Percentiles rank a stretch among this genome's conserved stretches.
These are phyloP conservation scores for Neurospora sp. DNA, from an alignment of 495 filamentous ascomycete genomes.

Conservation along the genomic window DNA sequence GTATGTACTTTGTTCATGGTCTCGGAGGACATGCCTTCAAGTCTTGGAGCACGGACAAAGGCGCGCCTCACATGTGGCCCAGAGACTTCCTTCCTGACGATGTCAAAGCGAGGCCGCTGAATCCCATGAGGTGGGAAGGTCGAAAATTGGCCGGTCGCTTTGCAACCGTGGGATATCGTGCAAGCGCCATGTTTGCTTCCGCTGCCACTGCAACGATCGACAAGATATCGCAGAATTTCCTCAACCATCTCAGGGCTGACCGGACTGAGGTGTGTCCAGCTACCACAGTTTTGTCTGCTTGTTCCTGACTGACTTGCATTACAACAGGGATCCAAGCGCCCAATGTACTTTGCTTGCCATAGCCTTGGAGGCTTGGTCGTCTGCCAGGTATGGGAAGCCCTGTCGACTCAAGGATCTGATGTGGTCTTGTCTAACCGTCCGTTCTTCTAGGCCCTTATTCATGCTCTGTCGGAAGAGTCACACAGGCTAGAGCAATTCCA, in stretches of 20 bases:
- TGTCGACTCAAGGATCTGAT: not conserved
- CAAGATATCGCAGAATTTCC: constrained; percentile 6
- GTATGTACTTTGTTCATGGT: constrained; percentile 11
- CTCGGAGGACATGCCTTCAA: constrained; percentile 11
- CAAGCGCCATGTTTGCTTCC: not conserved
- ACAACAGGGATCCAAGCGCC: constrained; percentile 3
- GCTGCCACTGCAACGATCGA: constrained; percentile 8
- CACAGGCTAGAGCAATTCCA: not conserved
- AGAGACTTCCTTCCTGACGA: constrained; percentile 7
- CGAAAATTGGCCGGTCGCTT: constrained; percentile 3
- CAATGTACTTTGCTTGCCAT: constrained; percentile 12
- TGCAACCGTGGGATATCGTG: constrained; percentile 7
- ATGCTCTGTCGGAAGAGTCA: not conserved
- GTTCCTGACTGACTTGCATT: not conserved
- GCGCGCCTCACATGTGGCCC: constrained; percentile 7
- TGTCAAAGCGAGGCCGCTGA: not conserved
- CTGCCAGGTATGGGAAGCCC: constrained; percentile 2
- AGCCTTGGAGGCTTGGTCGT: constrained; percentile 9
- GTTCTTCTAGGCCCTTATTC: constrained; percentile 3
- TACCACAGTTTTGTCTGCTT: not conserved
- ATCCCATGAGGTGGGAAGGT: constrained; percentile 1
- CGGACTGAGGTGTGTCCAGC: constrained; percentile 4
- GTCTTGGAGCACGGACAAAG: constrained; percentile 8
- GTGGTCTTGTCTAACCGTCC: not conserved
- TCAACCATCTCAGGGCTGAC: not conserved